A percentile compares a stretch with the other conserved stretches of the same genome.
These are phyloP conservation scores for Ogataea wickerhamii DNA, from an alignment of 805 yeast genomes.

Conservation along the genomic window DNA sequence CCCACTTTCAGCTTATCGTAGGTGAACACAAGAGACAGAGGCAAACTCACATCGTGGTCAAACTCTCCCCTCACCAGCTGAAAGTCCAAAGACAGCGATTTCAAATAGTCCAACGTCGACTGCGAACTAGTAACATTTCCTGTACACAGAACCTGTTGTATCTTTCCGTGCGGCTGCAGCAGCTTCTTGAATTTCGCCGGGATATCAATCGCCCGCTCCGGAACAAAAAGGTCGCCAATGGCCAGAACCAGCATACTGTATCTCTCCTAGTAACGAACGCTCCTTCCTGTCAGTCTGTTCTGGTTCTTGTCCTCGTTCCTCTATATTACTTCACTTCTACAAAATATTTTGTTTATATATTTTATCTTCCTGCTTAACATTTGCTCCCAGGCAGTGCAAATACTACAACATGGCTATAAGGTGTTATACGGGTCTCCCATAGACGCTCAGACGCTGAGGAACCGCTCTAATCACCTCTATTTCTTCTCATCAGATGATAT, in stretches of 20 bases:
- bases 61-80: constrained; percentile 80
- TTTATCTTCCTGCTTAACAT: no score
- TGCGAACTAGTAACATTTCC: constrained; percentile 78
- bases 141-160: constrained; percentile 76
- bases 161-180: constrained; percentile 72
- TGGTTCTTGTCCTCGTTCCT: no score
- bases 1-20: constrained; percentile 78
- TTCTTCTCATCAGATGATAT: constrained; percentile 26
- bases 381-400: no score
- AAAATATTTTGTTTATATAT: no score
- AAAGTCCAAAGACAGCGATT: constrained; percentile 66
- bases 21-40: constrained; percentile 59
- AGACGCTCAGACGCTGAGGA: no score
- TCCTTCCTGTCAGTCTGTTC: no score
- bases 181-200: constrained; percentile 68
- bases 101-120: constrained; percentile 59
- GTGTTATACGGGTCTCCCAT: no score
- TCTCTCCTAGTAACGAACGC: no score
- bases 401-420: no score
- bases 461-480: no score
- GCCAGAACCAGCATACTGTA: constrained; percentile 74
- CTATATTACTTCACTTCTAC: no score
- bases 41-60: constrained; percentile 55
- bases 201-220: constrained; percentile 70
- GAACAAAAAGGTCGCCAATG: constrained; percentile 86